A percentile compares a stretch with the other conserved stretches of the same genome.
Evolutionary conservation across 208 protist species (phyloP).

Genomic region (Trypanosoma boissoni): DNA sequence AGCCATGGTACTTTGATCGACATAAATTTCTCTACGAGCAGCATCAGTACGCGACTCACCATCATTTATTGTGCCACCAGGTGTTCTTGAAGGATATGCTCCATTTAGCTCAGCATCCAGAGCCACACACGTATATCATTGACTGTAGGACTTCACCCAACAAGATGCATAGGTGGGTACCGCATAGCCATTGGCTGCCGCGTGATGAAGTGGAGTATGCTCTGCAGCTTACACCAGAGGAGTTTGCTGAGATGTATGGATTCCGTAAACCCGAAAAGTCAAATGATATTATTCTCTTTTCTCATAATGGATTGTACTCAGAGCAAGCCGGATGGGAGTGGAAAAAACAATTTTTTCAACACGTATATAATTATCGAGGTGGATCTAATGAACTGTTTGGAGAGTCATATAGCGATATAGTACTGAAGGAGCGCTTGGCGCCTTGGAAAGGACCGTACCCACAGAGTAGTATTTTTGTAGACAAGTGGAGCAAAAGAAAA

Average conservation of each 20-base stretch:
- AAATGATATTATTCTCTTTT: conserved; percentile 85
- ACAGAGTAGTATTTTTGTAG: conserved; percentile 86
- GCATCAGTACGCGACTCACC: conserved; percentile 69
- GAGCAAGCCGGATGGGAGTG: conserved; percentile 90
- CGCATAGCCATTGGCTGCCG: conserved; percentile 85
- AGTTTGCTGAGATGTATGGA: conserved; percentile 90
- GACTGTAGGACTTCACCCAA: conserved; percentile 65
- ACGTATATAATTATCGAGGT: conserved; percentile 91
- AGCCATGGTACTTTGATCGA: conserved; percentile 90
- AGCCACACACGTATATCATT: conserved; percentile 74
- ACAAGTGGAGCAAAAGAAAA: conserved; percentile 92
- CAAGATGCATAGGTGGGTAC: conserved; percentile 89
- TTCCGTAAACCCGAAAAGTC: conserved; percentile 69
- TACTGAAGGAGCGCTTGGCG: conserved; percentile 64
- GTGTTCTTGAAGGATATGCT: conserved; percentile 78
- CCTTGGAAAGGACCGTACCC: conserved; percentile 90
- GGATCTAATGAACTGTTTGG: conserved; percentile 89
- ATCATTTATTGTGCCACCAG: conserved; percentile 88
- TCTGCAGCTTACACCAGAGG: conserved; percentile 74
- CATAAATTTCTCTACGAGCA: conserved; percentile 92
- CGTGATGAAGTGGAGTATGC: conserved; percentile 90
- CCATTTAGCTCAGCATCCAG: conserved; percentile 67
- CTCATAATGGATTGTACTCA: conserved; percentile 85
- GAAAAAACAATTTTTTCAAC: conserved; percentile 83
- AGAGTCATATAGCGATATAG: conserved; percentile 77